Percentiles rank a stretch among this genome's conserved stretches.
phyloP scores from a whole-genome alignment of 495 filamentous ascomycete genomes.

The Lepraria neglecta region DNA sequence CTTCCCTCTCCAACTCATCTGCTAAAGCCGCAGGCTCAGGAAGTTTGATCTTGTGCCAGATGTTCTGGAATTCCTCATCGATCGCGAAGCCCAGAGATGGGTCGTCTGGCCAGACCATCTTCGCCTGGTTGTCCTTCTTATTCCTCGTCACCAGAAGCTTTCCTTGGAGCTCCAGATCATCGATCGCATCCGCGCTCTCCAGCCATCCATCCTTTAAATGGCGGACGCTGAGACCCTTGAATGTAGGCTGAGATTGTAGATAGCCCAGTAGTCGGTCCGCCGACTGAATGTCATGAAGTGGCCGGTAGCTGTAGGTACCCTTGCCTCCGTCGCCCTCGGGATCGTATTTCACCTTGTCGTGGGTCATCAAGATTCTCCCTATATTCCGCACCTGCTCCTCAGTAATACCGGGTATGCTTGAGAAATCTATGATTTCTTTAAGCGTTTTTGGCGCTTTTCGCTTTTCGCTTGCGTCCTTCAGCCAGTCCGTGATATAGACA shows the following conservation, averaged over 20 bases:
- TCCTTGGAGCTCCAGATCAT: constrained; percentile 67
- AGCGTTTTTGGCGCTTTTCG: constrained; percentile 58
- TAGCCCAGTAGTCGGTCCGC: constrained; percentile 68
- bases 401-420: constrained; percentile 55
- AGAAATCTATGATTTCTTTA: constrained; percentile 65
- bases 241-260: constrained; percentile 75
- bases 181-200: constrained; percentile 68
- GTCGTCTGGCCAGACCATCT: constrained; percentile 85
- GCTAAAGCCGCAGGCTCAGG: constrained; percentile 70
- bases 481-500: constrained; percentile 72
- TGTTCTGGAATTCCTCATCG: constrained; percentile 70
- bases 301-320: constrained; percentile 71
- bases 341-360: constrained; percentile 67
- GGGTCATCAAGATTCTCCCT: constrained; percentile 43
- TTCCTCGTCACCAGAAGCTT: constrained; percentile 78
- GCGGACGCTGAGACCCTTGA: constrained; percentile 70
- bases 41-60: constrained; percentile 77
- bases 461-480: constrained; percentile 56
- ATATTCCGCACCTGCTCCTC: constrained; percentile 43
- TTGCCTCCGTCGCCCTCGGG: constrained; percentile 51
- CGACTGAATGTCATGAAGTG: constrained; percentile 69
- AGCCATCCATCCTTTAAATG: constrained; percentile 94
- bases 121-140: constrained; percentile 83
- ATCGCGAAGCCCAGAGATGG: constrained; percentile 66
- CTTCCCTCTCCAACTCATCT: constrained; percentile 61